A percentile compares a stretch with the other conserved stretches of the same genome.
phyloP scores from a whole-genome alignment of 768 basidiomycete species.

The Vishniacozyma victoriae region DNA sequence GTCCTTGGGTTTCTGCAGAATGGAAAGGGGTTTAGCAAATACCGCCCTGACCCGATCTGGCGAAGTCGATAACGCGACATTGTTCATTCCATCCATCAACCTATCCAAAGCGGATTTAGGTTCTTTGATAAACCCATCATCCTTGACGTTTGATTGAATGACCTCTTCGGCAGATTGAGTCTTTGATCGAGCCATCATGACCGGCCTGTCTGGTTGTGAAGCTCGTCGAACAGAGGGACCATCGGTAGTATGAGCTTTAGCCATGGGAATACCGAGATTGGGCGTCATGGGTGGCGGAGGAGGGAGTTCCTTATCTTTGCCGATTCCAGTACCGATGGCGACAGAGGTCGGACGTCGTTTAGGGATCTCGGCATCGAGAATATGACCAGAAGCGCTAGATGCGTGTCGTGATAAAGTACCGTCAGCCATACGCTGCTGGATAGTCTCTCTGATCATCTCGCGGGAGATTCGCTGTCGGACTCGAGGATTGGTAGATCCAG shows the following conservation, averaged over 20 bases:
- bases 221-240: constrained; percentile 2
- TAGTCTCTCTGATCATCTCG: constrained; percentile 43
- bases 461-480: constrained; percentile 44
- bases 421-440: constrained; percentile 39
- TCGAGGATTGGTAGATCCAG: constrained; percentile 18
- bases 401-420: constrained; percentile 24
- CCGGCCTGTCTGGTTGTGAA: constrained; percentile 9
- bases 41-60: no score
- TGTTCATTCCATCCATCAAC: constrained; percentile 12
- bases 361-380: neutral
- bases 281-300: constrained; percentile 17
- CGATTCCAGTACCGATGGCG: neutral
- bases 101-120: constrained; percentile 40
- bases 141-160: constrained; percentile 15
- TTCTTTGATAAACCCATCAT: constrained; percentile 27
- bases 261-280: constrained; percentile 13
- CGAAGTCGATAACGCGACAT: no score
- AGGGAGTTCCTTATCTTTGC: constrained; percentile 26
- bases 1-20: no score
- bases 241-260: constrained; percentile 27
- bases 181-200: constrained; percentile 23
- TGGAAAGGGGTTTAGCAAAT: no score
- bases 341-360: neutral
- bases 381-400: constrained; percentile 5
- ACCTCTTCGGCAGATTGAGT: constrained; percentile 41